Conservation (phyloP, 225 moss, liverwort and hornwort species). For the Rhytidiadelphus loreus region DNA sequence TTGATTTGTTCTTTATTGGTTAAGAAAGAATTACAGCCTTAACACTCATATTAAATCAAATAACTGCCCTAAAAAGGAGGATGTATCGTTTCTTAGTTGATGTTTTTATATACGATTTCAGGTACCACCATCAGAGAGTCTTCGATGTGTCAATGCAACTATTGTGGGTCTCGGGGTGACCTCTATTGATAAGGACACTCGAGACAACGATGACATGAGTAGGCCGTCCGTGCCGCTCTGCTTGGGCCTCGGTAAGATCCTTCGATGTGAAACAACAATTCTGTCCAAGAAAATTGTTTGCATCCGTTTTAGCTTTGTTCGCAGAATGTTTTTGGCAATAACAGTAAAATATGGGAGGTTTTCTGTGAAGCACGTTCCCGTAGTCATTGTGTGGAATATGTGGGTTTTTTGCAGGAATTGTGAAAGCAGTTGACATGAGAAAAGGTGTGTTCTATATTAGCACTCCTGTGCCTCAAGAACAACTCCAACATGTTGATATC, state of each 20-base stretch:
- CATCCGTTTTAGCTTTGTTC: not conserved
- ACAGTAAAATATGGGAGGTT: not conserved
- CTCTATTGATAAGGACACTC: not conserved
- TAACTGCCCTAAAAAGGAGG: not conserved
- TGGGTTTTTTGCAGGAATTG: slow-evolving; percentile 51
- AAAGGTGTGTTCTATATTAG: slow-evolving; percentile 61
- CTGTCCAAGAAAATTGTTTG: not conserved
- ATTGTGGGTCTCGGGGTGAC: slow-evolving; percentile 66
- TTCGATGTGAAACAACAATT: not conserved
- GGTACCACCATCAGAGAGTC: slow-evolving; percentile 59
- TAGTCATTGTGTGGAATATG: not conserved
- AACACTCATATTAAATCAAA: not conserved
- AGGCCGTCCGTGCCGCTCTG: slow-evolving; percentile 27
- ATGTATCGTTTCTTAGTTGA: not conserved
- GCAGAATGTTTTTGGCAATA: not conserved
- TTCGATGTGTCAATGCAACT: slow-evolving; percentile 58
- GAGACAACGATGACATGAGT: slow-evolving; percentile 1
- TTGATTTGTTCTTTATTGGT: not conserved
- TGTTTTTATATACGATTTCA: slow-evolving; percentile 3
- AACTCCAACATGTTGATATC: slow-evolving; percentile 51
- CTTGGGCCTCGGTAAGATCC: slow-evolving; percentile 61
- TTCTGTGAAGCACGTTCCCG: not conserved
- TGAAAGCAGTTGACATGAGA: slow-evolving; percentile 61
- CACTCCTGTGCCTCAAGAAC: slow-evolving; percentile 55
- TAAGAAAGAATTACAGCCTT: not conserved